Evolutionary conservation across 2,329 filamentous ascomycete species (phyloP), one percentile per base, ranked within the genome.

Genomic region (Geosmithia putterillii): DNA sequence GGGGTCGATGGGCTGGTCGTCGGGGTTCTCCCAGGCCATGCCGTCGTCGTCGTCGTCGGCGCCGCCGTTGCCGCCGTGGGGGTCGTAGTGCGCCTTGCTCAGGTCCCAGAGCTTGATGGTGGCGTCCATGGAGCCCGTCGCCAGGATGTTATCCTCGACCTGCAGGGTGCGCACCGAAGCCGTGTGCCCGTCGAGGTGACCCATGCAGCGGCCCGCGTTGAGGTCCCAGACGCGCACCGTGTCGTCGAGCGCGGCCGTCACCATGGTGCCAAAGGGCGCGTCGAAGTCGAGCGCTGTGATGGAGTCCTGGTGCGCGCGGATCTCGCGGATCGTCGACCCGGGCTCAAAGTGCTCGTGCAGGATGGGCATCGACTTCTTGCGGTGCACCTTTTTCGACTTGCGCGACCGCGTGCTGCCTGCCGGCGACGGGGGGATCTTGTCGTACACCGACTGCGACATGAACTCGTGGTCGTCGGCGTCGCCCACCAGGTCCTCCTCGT

Each of bases 391-490:
- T 52, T 69, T 71, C 15, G 63, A 51, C 55, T 69, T 73, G 40
- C 58, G 56, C 7, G 71, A 58, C 1, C 74, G 67, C 2, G 73
- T 70, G 52, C 63, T 70, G 19, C 60, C 59, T n/a, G n/a, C 28
- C 28, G 5, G 10, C 22, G 65, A 57, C 9, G 74, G 67, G 9
- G 89, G 86, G 8, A 98, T 67, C 63, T 95, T 95, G 52, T 94
- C 85, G 60, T 96, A 98, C 52, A 98, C 86, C 12, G 89, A 95
- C 61, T 95, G 87, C 3, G 92, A 95, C 92, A 96, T 96, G 67
- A 96, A 98, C 1, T 71, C 73, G 20, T 57, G 49, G 25, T 63
- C 61, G 42, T 71, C 67, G 46, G 67, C 64, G 49, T 71, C 71
- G 32, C 67, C 66, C 20, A 69, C 68, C 7, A 71, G 57, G 47